These are phyloP conservation scores for Hordeum marinum DNA, from an alignment of 176 grass and related monocot genomes.

Conservation along the genomic window DNA sequence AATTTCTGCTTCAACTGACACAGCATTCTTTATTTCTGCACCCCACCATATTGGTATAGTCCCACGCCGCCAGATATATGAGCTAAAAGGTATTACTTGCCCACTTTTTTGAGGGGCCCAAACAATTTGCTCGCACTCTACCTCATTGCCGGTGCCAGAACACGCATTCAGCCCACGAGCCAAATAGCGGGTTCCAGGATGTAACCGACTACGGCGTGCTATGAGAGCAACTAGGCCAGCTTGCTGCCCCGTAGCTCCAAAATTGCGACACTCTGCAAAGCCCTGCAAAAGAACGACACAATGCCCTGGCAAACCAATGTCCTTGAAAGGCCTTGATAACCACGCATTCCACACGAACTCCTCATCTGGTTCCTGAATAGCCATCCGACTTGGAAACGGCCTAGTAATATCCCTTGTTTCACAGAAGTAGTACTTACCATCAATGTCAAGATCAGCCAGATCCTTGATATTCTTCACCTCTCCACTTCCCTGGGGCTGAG, in stretches of 20 bases:
- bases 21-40: constrained; percentile 78
- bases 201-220: constrained; percentile 91
- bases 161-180: constrained; percentile 95
- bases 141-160: constrained; percentile 96
- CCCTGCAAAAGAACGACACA: constrained; percentile 93
- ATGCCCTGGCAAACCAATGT: constrained; percentile 73
- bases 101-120: constrained; percentile 56
- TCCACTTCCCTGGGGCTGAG: constrained; percentile 73
- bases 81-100: constrained; percentile 58
- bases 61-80: constrained; percentile 89
- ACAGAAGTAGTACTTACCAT: constrained; percentile 94
- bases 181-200: constrained; percentile 97
- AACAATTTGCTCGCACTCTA: constrained; percentile 95
- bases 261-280: constrained; percentile 89
- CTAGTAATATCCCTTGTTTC: constrained; percentile 94
- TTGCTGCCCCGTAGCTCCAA: constrained; percentile 66
- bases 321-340: constrained; percentile 87
- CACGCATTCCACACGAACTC: constrained; percentile 97
- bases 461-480: constrained; percentile 73
- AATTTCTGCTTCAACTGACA: constrained; percentile 86
- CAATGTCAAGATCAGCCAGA: constrained; percentile 89
- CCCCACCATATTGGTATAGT: constrained; percentile 99
- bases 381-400: constrained; percentile 69
- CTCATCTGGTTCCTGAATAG: constrained; percentile 60
- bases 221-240: constrained; percentile 70